Conservation (phyloP, 192 early-diverging fungal species). For the Rhizoclosmatium sp. region DNA sequence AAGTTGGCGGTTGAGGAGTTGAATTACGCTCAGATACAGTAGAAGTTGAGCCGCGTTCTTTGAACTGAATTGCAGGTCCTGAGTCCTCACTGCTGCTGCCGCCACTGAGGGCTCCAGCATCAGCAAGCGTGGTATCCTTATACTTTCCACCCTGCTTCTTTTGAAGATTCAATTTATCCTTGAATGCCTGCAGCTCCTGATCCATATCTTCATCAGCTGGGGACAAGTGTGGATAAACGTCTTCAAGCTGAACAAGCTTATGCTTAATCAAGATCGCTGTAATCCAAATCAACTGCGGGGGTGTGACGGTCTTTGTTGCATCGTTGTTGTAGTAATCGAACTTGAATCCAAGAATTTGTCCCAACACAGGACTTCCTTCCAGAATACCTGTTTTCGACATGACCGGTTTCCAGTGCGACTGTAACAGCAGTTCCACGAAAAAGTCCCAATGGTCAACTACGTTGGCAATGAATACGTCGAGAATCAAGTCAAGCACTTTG, state of each 20-base stretch:
- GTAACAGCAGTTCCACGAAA: slow-evolving; percentile 71
- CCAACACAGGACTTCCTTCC: slow-evolving; percentile 40
- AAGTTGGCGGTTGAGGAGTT: neutral
- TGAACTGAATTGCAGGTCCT: neutral
- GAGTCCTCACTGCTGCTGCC: neutral
- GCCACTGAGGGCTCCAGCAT: slow-evolving; percentile 45
- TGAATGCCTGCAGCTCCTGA: slow-evolving; percentile 53
- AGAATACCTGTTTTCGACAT: neutral
- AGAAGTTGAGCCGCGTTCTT: slow-evolving; percentile 10
- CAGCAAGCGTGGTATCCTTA: slow-evolving; percentile 51
- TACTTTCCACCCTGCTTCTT: slow-evolving; percentile 48
- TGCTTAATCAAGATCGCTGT: slow-evolving; percentile 67
- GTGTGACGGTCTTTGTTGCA: slow-evolving; percentile 36
- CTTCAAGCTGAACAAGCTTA: slow-evolving; percentile 58
- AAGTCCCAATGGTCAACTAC: slow-evolving; percentile 72
- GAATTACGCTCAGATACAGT: neutral
- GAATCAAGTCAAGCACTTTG: slow-evolving; percentile 78
- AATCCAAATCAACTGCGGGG: slow-evolving; percentile 58
- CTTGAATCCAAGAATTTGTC: slow-evolving; percentile 81
- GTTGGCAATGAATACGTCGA: slow-evolving; percentile 79
- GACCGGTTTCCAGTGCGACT: slow-evolving; percentile 45
- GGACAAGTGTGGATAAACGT: slow-evolving; percentile 71
- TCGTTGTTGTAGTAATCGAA: slow-evolving; percentile 63
- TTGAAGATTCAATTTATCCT: slow-evolving; percentile 50
- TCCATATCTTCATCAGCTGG: slow-evolving; percentile 62